Base-by-base conservation (phyloP, 208 protist species). In the Vickermania ingenoplastis region DNA sequence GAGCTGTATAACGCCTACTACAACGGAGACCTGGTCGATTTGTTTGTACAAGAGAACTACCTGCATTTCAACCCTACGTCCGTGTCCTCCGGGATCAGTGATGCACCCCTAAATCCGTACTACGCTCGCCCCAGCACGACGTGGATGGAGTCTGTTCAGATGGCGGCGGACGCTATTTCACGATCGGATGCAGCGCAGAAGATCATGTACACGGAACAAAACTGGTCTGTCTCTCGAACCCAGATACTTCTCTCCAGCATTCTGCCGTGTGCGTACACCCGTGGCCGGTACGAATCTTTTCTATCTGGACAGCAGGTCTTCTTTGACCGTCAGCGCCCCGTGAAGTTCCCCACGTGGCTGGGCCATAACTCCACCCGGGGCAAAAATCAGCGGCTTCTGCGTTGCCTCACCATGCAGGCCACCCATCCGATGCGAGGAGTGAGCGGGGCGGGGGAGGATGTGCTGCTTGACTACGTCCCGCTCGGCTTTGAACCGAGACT, bases 11-110 rank as follows among this genome's bases (percentile, higher is more conserved):
- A 75, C 13, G 76, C 85, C 66, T 98, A 94, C 76, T 97, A 97
- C 74, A 92, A 96, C 70, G 64, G 69, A 11, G 85, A 96, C 59
- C 65, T 98, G 3, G 73, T 98, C 11, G 95, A 97, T 31, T 67
- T 98, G 67, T 93, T 98, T 64, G 83, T 97, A 57, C 92, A 98
- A 71, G 91, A 98, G 65, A 98, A 98, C 75, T 98, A 98, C 59
- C 63, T 97, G 14, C 77, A 96, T 75, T 93, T 79, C 66, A 89
- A 85, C 26, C 88, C 88, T 2, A 53, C 79, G 53, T 26, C 23
- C 53, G 2, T 3, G 48, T 59, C 48, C 41, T 61, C 23, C 56
- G 63, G 27, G 49, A 51, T 17, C 63, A 63, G 3, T 61, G 69
- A 22, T 74, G 17, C 11, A 7, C 7, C 36, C 36, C 7, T 45